Base-by-base conservation (phyloP, 1,139 yeast genomes). In the Meyerozyma guilliermondii region DNA sequence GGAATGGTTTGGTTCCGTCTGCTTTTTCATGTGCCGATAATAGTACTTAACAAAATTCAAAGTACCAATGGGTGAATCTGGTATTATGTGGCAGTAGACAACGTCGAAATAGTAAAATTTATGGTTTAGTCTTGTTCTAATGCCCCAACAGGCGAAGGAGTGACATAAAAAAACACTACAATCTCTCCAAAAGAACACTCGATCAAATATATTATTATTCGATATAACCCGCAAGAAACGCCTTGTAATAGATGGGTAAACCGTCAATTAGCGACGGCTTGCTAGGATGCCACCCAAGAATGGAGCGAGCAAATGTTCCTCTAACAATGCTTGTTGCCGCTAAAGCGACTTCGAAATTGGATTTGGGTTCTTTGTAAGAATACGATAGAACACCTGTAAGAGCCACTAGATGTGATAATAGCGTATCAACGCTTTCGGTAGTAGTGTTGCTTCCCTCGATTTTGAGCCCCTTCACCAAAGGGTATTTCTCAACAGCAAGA, bases 251-350 rank as follows among this genome's bases (percentile, higher is more conserved):
- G 2, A 27, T 23, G 13, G 39, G 28, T n/a, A 39, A 39, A 11
- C 42, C 42, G 37, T 39, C 42, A 20, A 39, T 39, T 10, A 39
- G 42, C 9, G 42, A 39, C 14, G 42, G 42, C 20, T 39, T 39
- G 7, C 29, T 18, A 6, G 42, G 42, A 7, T 39, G 31, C 42
- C 42, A 39, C 10, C 42, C 42, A 35, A 39, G 42, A 4, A 39
- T 24, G 3, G 42, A 34, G 1, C 33, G 24, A 39, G 34, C 42
- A 13, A 39, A 39, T 17, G 42, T 39, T 17, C 34, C 42, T 16
- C 42, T 17, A 13, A 39, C 39, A n/a, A 39, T 14, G 16, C 42
- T 40, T 17, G 39, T 40, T 10, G 40, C 42, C 37, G 40, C 31
- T n/a, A 40, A 40, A n/a, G 42, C 40, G 36, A 36, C 17, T 14